Base-by-base conservation (phyloP, 495 filamentous ascomycete species). In the Xylaria cubensis region DNA sequence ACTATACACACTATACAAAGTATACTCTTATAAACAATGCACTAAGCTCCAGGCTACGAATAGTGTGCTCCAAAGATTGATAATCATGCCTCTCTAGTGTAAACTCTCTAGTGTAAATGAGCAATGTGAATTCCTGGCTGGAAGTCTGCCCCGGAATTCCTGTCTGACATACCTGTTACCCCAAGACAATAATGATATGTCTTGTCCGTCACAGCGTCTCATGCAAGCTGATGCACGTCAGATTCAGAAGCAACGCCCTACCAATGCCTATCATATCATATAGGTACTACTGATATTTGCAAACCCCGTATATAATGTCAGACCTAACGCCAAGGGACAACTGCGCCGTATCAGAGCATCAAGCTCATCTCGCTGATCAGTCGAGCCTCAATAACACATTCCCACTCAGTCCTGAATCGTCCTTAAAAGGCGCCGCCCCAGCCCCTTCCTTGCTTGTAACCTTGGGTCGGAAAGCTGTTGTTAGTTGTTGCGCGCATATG, bases 181-280 rank as follows among this genome's bases (percentile, higher is more conserved):
- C 34, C 58, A 39, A 61, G 34, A 56, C 53, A 6, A 24, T 21
- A 24, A 26, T 55, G 24, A 55, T 24, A 55, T 10, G 51, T 55
- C 24, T 13, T 29, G 26, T 15, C 24, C 24, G 51, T 8, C 4
- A 29, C 51, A 56, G 51, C 51, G 51, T 56, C 51, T 29, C 24
- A 56, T 32, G 51, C 51, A 56, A 56, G 4, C 24, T 13, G 53
- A 56, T 17, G 24, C 53, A 56, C 53, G 53, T 56, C 53, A 56
- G 53, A 56, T 13, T 32, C 53, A 56, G 53, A 56, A 26, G 26
- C 53, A 29, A 29, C 24, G 53, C 53, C 53, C 53, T 56, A 56
- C 53, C 26, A 56, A 29, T 56, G n/a, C n/a, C n/a, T n/a, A 17
- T 56, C 53, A 56, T 29, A 56, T 56, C 53, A 56, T 55, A 55